Conservation (phyloP, 2,329 filamentous ascomycete genomes). For the Lachnellula arida region DNA sequence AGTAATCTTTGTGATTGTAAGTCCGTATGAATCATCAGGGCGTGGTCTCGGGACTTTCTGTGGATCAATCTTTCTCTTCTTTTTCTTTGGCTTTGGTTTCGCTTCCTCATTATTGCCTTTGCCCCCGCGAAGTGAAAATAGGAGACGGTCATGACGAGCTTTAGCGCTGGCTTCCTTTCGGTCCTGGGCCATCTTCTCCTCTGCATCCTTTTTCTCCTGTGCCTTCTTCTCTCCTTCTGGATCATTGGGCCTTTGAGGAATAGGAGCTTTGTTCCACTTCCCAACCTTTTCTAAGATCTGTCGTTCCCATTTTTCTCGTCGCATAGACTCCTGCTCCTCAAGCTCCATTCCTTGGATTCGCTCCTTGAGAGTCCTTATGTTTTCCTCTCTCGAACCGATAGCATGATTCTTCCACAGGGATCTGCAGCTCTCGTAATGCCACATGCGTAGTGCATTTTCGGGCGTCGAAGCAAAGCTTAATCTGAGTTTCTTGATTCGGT, state of each 20-base stretch:
- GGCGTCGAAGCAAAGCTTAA: background rate
- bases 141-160: background rate
- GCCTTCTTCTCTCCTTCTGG: background rate
- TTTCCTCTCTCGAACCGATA: background rate
- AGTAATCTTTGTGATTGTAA: constrained; percentile 4
- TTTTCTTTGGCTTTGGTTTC: background rate
- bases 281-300: background rate
- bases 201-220: background rate
- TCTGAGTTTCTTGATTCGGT: background rate
- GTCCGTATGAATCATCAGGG: constrained; percentile 2
- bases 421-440: background rate
- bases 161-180: background rate
- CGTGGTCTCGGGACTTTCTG: background rate
- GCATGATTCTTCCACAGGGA: constrained; percentile 3
- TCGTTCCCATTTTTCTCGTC: background rate
- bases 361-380: background rate
- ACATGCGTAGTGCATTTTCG: background rate
- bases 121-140: background rate
- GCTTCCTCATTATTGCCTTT: background rate
- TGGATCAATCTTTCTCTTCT: background rate
- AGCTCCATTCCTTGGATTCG: background rate
- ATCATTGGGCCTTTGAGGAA: background rate
- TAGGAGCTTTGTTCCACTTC: background rate
- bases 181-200: background rate
- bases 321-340: background rate